Conservation (phyloP, 441 rosid species). For the Euphorbia schlechtendalii region DNA sequence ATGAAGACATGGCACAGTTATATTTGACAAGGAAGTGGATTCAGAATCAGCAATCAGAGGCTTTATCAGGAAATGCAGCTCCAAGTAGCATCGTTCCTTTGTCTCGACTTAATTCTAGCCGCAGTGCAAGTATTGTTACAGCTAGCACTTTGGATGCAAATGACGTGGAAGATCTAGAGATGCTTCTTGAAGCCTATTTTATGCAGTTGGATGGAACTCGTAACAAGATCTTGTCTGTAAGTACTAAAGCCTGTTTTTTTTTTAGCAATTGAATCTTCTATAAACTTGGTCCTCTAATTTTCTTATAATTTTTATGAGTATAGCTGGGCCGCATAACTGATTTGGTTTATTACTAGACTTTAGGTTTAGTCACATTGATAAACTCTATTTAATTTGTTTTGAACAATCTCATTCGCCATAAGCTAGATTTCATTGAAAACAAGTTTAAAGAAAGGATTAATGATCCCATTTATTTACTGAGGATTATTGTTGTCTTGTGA, state of each 20-base stretch:
- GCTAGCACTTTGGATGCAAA: constrained; percentile 33
- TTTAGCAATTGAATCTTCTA: too few species aligned
- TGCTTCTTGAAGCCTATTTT: constrained; percentile 93
- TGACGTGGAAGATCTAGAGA: constrained; percentile 88
- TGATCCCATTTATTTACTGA: too few species aligned
- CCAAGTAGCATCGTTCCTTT: constrained; percentile 39
- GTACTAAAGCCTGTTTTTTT: constrained; percentile 16
- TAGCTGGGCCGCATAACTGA: too few species aligned
- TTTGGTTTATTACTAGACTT: too few species aligned
- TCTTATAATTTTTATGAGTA: too few species aligned
- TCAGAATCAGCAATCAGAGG: constrained; percentile 77
- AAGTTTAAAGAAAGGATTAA: too few species aligned
- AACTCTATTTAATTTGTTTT: too few species aligned
- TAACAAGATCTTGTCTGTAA: constrained; percentile 86
- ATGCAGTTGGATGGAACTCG: constrained; percentile 94
- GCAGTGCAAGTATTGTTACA: constrained; percentile 54
- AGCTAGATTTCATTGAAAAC: too few species aligned
- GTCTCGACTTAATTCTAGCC: constrained; percentile 46
- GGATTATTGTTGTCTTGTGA: too few species aligned
- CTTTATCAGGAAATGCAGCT: constrained; percentile 38
- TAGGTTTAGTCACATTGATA: too few species aligned
- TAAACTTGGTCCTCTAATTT: too few species aligned
- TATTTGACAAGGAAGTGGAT: constrained; percentile 79
- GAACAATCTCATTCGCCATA: too few species aligned
- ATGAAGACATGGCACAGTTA: constrained; percentile 81